Conservation (phyloP, 2,329 filamentous ascomycete species). For the Cytospora leucostoma region DNA sequence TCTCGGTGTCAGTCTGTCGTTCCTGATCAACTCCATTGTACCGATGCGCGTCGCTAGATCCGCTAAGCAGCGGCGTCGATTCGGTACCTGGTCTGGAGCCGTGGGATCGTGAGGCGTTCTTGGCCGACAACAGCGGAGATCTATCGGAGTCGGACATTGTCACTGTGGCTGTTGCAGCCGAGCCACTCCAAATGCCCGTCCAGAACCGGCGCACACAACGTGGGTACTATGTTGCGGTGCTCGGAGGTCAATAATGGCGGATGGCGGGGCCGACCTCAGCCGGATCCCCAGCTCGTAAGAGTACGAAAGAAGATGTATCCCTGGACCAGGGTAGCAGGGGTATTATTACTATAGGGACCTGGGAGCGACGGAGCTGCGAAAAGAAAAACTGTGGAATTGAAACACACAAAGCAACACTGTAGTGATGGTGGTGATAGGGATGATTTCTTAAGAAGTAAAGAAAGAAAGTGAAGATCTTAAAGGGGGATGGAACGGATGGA, state of each 20-base stretch:
- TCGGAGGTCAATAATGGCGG: neutral
- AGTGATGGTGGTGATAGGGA: neutral
- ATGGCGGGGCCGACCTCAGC: constrained; percentile 19
- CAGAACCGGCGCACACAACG: neutral
- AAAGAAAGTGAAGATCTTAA: neutral
- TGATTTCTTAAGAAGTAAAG: neutral
- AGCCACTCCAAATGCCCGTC: neutral
- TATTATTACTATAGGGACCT: neutral
- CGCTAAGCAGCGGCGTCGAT: constrained; percentile 54
- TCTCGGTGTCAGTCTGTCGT: constrained; percentile 34
- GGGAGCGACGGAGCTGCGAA: neutral
- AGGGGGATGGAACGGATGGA: neutral
- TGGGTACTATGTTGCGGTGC: neutral
- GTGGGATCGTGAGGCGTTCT: constrained; percentile 34
- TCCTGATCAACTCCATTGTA: constrained; percentile 44
- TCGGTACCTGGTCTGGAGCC: constrained; percentile 40
- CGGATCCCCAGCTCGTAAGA: constrained; percentile 9
- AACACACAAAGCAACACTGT: neutral
- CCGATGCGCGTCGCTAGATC: constrained; percentile 39
- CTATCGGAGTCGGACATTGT: constrained; percentile 49
- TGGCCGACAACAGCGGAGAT: constrained; percentile 46
- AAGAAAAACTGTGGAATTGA: neutral
- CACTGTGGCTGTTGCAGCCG: neutral
- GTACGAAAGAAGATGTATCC: neutral
- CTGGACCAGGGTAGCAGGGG: neutral